These are phyloP conservation scores for Pulveroboletus ridleyi DNA, from an alignment of 1,284 basidiomycete species.

Conservation along the genomic window DNA sequence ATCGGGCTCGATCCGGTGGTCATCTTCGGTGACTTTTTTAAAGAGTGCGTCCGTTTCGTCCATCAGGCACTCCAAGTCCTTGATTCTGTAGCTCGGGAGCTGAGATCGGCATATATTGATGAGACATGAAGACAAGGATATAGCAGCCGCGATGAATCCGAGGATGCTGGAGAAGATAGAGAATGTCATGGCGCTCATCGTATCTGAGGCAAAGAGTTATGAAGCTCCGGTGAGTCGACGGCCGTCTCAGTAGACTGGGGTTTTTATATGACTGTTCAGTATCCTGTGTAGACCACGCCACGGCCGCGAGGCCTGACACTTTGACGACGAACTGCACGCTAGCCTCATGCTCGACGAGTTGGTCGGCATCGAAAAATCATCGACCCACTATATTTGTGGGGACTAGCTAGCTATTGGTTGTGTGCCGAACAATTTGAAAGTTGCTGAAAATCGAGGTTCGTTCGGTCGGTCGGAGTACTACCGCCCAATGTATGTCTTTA, in stretches of 20 bases:
- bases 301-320: not conserved
- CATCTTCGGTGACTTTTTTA: not conserved
- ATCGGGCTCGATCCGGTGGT: not conserved
- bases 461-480: not conserved
- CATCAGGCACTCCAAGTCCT: slow-evolving; percentile 1
- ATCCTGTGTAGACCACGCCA: slow-evolving; percentile 1
- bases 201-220: not conserved
- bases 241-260: not conserved
- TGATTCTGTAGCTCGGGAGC: slow-evolving; percentile 1
- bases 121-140: not conserved
- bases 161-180: slow-evolving; percentile 4
- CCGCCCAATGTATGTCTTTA: no score
- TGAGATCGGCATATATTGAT: not conserved
- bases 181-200: not conserved
- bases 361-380: not conserved
- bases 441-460: not conserved
- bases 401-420: not conserved
- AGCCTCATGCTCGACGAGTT: not conserved
- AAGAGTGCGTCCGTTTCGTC: not conserved
- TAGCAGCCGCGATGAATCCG: slow-evolving; percentile 1
- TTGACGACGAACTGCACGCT: not conserved
- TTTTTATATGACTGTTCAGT: not conserved
- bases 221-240: not conserved
- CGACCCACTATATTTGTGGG: not conserved
- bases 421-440: not conserved